A percentile compares a stretch with the other conserved stretches of the same genome.
phyloP scores from a whole-genome alignment of 163 green algal genomes.

The Smithsoniella earleae region DNA sequence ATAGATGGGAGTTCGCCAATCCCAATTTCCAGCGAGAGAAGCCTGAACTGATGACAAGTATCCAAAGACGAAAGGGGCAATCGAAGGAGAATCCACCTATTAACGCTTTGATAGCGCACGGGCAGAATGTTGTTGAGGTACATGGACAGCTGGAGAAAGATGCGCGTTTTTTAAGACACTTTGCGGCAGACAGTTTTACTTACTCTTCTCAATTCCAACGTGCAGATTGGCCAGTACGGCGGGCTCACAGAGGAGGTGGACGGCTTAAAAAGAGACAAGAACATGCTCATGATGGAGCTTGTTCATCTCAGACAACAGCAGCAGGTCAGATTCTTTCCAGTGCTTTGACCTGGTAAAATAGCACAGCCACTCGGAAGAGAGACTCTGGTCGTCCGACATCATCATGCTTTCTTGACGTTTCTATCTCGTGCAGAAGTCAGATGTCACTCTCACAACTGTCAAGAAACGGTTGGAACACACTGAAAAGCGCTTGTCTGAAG shows the following conservation, averaged over 20 bases:
- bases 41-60: constrained; percentile 73
- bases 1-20: constrained; percentile 96
- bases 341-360: neutral
- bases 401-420: neutral
- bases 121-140: constrained; percentile 13
- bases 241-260: constrained; percentile 78
- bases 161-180: neutral
- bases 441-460: constrained; percentile 53
- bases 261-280: constrained; percentile 79
- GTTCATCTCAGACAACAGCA: constrained; percentile 74
- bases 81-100: constrained; percentile 8
- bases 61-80: constrained; percentile 66
- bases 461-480: constrained; percentile 52
- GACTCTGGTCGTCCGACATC: neutral
- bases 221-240: constrained; percentile 69
- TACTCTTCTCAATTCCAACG: neutral
- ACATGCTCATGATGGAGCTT: constrained; percentile 80
- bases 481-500: constrained; percentile 70
- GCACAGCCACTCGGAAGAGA: neutral
- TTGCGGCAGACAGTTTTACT: neutral
- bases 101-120: constrained; percentile 14
- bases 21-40: constrained; percentile 75
- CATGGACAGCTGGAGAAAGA: too few species aligned
- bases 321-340: constrained; percentile 37
- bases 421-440: constrained; percentile 39